Percentiles rank a stretch among this genome's conserved stretches.
phyloP scores from a whole-genome alignment of 768 basidiomycete species.

The Tephrocybe rancida region DNA sequence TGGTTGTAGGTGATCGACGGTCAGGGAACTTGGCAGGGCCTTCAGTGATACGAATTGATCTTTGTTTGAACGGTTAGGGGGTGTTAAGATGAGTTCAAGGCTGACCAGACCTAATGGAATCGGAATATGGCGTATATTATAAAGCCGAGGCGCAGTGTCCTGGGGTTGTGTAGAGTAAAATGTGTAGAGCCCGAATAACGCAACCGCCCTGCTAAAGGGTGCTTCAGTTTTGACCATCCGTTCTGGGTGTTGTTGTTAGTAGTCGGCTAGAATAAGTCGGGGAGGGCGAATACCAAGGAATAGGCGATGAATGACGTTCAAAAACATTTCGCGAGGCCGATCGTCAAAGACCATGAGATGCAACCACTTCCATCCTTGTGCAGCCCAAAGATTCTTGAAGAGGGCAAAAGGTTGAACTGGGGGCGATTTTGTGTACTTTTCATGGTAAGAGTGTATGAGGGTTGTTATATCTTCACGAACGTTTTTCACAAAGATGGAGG shows the following conservation, averaged over 20 bases:
- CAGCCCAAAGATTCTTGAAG: constrained; percentile 73
- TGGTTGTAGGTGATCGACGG: constrained; percentile 38
- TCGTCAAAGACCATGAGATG: constrained; percentile 76
- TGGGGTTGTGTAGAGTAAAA: constrained; percentile 72
- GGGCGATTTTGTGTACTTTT: constrained; percentile 40
- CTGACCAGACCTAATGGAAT: constrained; percentile 57
- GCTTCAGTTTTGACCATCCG: constrained; percentile 49
- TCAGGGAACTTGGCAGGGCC: constrained; percentile 47
- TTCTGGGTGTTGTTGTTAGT: constrained; percentile 42
- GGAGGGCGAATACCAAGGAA: constrained; percentile 50
- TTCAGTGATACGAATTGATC: constrained; percentile 59
- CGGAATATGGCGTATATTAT: constrained; percentile 53
- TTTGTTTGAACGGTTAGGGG: constrained; percentile 28
- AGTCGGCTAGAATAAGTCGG: not conserved
- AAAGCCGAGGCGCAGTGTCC: constrained; percentile 50
- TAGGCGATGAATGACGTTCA: constrained; percentile 59
- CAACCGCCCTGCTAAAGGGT: constrained; percentile 57
- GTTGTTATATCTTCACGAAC: constrained; percentile 64
- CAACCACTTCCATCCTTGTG: constrained; percentile 72
- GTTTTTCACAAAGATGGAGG: constrained; percentile 67
- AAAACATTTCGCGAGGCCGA: constrained; percentile 63
- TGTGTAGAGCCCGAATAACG: constrained; percentile 70
- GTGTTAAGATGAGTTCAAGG: not conserved
- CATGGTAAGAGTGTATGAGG: constrained; percentile 55
- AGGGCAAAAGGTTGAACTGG: constrained; percentile 56